Base-by-base conservation (phyloP, 2,329 filamentous ascomycete species). In the Botrytis fabae region DNA sequence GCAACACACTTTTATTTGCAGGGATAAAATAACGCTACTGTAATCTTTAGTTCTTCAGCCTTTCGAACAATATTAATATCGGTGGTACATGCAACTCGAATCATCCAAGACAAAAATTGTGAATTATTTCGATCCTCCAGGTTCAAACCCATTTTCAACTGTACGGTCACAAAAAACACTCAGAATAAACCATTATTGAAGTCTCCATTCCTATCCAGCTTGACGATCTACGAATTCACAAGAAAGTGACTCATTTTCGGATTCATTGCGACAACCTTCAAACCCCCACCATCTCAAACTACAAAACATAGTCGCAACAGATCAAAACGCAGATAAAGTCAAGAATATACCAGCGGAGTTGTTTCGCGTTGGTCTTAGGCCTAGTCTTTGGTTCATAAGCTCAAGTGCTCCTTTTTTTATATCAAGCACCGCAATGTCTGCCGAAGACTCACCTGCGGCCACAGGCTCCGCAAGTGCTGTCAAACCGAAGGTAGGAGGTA, bases 361-460 rank as follows among this genome's bases (percentile, higher is more conserved):
- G 18, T 69, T 38, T 60, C 54, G 51, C 60, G 62, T 72, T 60
- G 51, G 70, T 28, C 32, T 72, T 20, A 18, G 54, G 44, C 25
- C 44, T 61, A 61, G 48, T 54, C 28, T 59, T 40, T 71, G 69
- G 69, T 65, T 44, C 7, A 40, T 71, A 65, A 44, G 6, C 46
- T 65, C 18, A 32, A 54, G 46, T 35, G 28, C 60, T 25, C 46
- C 42, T 22, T 46, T 68, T 22, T 40, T 28, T 16, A 42, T 68
- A 28, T 68, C 32, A 22, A 46, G n/a, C 9, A 44, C 51, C 25
- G n/a, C 63, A 61, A 72, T 72, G 70, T 75, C 77, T n/a, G 75
- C 78, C 28, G 76, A 75, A 28, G 75, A 77, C 28, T 73, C 73
- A 63, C 70, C 73, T 42, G 28, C 75, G 22, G 65, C 65, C 42